These are phyloP conservation scores for Fusarium sp. DNA, from an alignment of 2,329 filamentous ascomycete species.

Conservation along the genomic window DNA sequence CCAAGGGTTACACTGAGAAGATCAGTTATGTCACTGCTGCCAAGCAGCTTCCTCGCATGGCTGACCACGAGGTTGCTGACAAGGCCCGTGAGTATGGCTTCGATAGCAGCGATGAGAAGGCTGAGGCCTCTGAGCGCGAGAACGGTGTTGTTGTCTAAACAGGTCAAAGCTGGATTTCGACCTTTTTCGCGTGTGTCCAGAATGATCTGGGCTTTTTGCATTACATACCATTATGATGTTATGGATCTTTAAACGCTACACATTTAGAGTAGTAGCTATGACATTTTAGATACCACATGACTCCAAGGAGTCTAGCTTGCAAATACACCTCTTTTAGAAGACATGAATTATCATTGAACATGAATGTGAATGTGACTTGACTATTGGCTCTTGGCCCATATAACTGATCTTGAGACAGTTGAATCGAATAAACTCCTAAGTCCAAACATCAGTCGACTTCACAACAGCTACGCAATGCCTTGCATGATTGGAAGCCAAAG, in stretches of 20 bases:
- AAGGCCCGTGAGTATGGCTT: conserved; percentile 30
- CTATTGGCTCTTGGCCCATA: too few species aligned
- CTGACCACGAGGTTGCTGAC: conserved; percentile 29
- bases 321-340: not conserved
- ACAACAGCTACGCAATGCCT: too few species aligned
- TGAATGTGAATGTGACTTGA: not conserved
- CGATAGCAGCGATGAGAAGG: conserved; percentile 21
- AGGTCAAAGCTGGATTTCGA: conserved; percentile 3
- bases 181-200: not conserved
- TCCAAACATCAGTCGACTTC: too few species aligned
- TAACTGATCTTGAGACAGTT: too few species aligned
- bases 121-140: conserved; percentile 14
- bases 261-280: not conserved
- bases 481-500: accelerated
- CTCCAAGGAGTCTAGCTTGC: conserved; percentile 3
- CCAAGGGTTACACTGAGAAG: conserved; percentile 67
- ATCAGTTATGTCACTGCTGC: conserved; percentile 70
- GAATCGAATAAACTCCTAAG: too few species aligned
- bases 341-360: accelerated
- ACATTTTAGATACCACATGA: conserved; percentile 8
- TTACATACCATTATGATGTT: conserved; percentile 7
- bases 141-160: conserved; percentile 27
- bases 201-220: not conserved
- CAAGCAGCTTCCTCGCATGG: conserved; percentile 60
- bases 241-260: conserved; percentile 4